These are phyloP conservation scores for Filosporella fistucella DNA, from an alignment of 495 filamentous ascomycete genomes.

Conservation along the genomic window DNA sequence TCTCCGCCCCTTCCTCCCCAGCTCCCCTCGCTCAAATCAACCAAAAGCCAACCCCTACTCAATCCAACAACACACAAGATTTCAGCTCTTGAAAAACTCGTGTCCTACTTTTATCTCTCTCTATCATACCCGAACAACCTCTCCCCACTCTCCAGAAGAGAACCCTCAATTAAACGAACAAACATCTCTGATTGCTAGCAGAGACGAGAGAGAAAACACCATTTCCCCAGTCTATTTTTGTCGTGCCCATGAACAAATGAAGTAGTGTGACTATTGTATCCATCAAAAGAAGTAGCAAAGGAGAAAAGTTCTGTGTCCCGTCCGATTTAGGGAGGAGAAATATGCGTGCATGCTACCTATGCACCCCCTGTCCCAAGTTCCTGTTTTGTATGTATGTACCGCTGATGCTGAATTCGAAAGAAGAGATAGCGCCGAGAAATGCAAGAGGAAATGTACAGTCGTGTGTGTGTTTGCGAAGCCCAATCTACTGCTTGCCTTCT, in stretches of 20 bases:
- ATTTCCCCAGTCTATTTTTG: conserved; percentile 12
- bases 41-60: conserved; percentile 5
- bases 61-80: conserved; percentile 13
- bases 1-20: too few species aligned
- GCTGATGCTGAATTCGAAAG: not conserved
- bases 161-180: not conserved
- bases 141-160: not conserved
- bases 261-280: too few species aligned
- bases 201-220: not conserved
- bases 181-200: not conserved
- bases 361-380: too few species aligned
- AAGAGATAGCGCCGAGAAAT: not conserved
- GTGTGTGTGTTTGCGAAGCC: too few species aligned
- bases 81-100: conserved; percentile 23
- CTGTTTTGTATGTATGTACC: not conserved
- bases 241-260: not conserved
- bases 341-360: too few species aligned
- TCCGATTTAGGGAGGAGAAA: too few species aligned
- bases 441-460: not conserved
- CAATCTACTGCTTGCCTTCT: too few species aligned
- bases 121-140: not conserved
- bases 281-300: not conserved
- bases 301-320: not conserved
- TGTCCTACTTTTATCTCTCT: conserved; percentile 1
- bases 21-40: too few species aligned